A percentile compares a stretch with the other conserved stretches of the same genome.
Conservation (phyloP, 768 basidiomycete genomes). For the Kwoniella mangroviensis region DNA sequence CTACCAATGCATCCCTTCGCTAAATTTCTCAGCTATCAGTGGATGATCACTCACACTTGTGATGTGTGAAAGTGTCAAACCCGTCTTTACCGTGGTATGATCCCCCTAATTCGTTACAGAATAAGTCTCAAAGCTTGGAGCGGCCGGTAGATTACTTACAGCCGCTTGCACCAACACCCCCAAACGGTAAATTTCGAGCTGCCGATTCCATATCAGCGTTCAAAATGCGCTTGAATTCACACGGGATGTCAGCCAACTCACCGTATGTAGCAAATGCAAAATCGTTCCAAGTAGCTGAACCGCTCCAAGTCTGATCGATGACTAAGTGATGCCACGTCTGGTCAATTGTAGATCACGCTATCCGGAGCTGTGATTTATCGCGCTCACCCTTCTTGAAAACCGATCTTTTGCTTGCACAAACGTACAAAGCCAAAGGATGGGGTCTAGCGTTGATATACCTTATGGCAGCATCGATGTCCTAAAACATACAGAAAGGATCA, state of each 20-base stretch:
- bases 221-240: too few species aligned
- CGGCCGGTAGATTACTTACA: slow-evolving; percentile 39
- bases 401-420: slow-evolving; percentile 44
- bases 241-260: slow-evolving; percentile 12
- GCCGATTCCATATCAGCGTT: neutral
- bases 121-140: neutral
- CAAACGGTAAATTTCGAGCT: slow-evolving; percentile 49
- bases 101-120: slow-evolving; percentile 34
- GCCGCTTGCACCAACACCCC: slow-evolving; percentile 56
- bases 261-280: slow-evolving; percentile 43
- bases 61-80: slow-evolving; percentile 54
- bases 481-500: too few species aligned
- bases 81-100: slow-evolving; percentile 53
- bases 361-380: too few species aligned
- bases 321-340: slow-evolving; percentile 31
- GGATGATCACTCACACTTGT: slow-evolving; percentile 38
- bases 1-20: neutral
- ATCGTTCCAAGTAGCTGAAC: slow-evolving; percentile 55
- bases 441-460: slow-evolving; percentile 50
- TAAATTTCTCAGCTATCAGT: neutral
- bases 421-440: slow-evolving; percentile 54
- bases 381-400: slow-evolving; percentile 51
- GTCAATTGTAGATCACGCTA: neutral
- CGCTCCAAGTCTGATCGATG: slow-evolving; percentile 50
- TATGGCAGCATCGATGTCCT: slow-evolving; percentile 55